These are phyloP conservation scores for Neoboletus subvelutipes DNA, from an alignment of 768 basidiomycete species.

Conservation along the genomic window DNA sequence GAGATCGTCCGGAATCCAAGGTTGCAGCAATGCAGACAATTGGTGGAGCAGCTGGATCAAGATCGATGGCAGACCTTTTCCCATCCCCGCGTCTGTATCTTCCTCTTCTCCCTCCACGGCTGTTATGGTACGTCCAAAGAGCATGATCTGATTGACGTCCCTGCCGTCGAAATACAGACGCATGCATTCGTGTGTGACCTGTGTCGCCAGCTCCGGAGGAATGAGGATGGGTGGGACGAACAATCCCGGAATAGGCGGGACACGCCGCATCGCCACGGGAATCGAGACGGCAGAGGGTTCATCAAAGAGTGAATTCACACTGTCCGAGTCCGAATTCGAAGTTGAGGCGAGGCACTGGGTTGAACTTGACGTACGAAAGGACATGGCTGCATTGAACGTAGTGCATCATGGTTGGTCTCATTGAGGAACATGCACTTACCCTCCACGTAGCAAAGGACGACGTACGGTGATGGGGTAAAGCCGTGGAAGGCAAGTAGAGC, in stretches of 20 bases:
- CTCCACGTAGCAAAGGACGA: neutral
- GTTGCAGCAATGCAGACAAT: slow-evolving; percentile 49
- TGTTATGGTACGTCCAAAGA: slow-evolving; percentile 58
- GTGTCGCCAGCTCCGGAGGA: slow-evolving; percentile 49
- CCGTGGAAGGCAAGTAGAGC: neutral
- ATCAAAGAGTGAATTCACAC: slow-evolving; percentile 52
- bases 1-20: slow-evolving; percentile 47
- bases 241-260: slow-evolving; percentile 64
- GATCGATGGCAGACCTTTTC: slow-evolving; percentile 54
- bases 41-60: slow-evolving; percentile 52
- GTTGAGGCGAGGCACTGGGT: neutral
- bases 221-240: slow-evolving; percentile 55
- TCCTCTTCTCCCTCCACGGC: slow-evolving; percentile 9
- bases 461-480: slow-evolving; percentile 2
- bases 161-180: slow-evolving; percentile 51
- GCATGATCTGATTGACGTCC: slow-evolving; percentile 78
- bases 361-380: neutral
- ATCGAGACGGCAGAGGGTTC: slow-evolving; percentile 28
- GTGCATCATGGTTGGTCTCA: neutral
- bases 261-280: slow-evolving; percentile 32
- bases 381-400: slow-evolving; percentile 10
- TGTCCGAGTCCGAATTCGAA: slow-evolving; percentile 23
- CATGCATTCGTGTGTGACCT: slow-evolving; percentile 52
- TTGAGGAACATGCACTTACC: slow-evolving; percentile 8
- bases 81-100: slow-evolving; percentile 16